Percentiles rank a stretch among this genome's conserved stretches.
Evolutionary conservation across 2,329 filamentous ascomycete species (phyloP).

Genomic region (Neonectria faginata): DNA sequence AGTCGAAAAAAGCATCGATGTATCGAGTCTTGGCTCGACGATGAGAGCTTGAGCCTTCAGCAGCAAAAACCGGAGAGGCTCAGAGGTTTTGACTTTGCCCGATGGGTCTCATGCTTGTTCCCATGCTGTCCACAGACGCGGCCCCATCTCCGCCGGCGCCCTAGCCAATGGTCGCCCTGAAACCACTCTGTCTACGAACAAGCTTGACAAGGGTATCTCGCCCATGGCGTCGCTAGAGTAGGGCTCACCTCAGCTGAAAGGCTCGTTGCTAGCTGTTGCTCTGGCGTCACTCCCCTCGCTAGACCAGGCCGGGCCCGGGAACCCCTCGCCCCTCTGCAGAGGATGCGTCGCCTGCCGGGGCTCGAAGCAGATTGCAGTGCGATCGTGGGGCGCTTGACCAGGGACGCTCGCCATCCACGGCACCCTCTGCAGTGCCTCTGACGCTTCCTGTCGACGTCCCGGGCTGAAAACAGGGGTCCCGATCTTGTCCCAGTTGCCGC

Average conservation of each 20-base stretch:
- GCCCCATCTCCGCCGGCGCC: slow-evolving; percentile 22
- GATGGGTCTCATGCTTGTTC: slow-evolving; percentile 10
- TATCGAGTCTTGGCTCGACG: slow-evolving; percentile 29
- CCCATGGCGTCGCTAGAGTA: slow-evolving; percentile 46
- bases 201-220: slow-evolving; percentile 44
- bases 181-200: slow-evolving; percentile 45
- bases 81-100: slow-evolving; percentile 21
- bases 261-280: slow-evolving; percentile 42
- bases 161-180: slow-evolving; percentile 44
- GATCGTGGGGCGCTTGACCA: slow-evolving; percentile 44
- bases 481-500: slow-evolving; percentile 39
- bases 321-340: slow-evolving; percentile 38
- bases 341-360: slow-evolving; percentile 29
- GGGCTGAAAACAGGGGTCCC: slow-evolving; percentile 48
- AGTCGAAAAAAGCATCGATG: slow-evolving; percentile 21
- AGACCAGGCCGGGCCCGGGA: slow-evolving; percentile 37
- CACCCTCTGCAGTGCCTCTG: slow-evolving; percentile 35
- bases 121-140: slow-evolving; percentile 29
- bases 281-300: slow-evolving; percentile 45
- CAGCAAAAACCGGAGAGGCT: slow-evolving; percentile 30
- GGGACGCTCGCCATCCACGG: slow-evolving; percentile 35
- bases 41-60: slow-evolving; percentile 35
- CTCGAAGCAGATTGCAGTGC: slow-evolving; percentile 46
- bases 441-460: slow-evolving; percentile 41
- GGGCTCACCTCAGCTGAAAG: slow-evolving; percentile 56